Conservation (phyloP, 805 yeast species). For the Ogataea philodendri region DNA sequence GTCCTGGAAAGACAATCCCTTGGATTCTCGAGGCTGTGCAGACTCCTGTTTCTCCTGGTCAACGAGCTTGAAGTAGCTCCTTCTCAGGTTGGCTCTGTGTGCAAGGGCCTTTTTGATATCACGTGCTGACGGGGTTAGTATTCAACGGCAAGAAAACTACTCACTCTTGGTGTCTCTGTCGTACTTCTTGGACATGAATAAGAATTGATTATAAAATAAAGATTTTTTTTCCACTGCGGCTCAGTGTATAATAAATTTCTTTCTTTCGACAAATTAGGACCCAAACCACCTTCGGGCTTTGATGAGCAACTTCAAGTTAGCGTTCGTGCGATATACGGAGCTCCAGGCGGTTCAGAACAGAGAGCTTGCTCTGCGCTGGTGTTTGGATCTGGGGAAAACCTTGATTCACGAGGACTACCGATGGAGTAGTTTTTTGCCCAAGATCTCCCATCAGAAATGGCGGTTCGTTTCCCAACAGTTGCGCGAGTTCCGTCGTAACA, state of each 20-base stretch:
- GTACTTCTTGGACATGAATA: conserved; percentile 11
- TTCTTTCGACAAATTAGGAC: conserved; percentile 4
- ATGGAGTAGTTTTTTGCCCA: conserved; percentile 19
- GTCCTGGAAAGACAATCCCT: conserved; percentile 41
- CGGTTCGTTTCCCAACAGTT: conserved; percentile 10
- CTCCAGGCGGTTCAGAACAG: conserved; percentile 24
- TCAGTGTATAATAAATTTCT: conserved; percentile 1
- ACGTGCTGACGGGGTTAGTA: conserved; percentile 30
- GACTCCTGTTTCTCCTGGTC: conserved; percentile 48
- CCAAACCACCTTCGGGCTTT: conserved; percentile 1
- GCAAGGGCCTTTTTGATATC: conserved; percentile 77
- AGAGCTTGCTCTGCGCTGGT: conserved; percentile 31
- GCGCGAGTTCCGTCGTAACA: conserved; percentile 19
- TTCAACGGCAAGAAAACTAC: conserved; percentile 5
- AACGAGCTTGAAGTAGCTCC: conserved; percentile 73
- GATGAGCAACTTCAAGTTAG: conserved; percentile 28
- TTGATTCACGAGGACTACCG: conserved; percentile 4
- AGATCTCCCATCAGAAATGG: conserved; percentile 8
- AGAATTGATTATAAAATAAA: conserved; percentile 1
- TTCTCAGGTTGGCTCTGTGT: conserved; percentile 78
- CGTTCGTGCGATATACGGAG: conserved; percentile 29
- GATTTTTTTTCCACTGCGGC: conserved; percentile 4
- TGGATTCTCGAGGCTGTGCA: conserved; percentile 34
- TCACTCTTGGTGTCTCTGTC: conserved; percentile 33
- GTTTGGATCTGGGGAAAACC: conserved; percentile 19